Conservation (phyloP, 2,329 filamentous ascomycete genomes). For the Lecanicillium sp. region DNA sequence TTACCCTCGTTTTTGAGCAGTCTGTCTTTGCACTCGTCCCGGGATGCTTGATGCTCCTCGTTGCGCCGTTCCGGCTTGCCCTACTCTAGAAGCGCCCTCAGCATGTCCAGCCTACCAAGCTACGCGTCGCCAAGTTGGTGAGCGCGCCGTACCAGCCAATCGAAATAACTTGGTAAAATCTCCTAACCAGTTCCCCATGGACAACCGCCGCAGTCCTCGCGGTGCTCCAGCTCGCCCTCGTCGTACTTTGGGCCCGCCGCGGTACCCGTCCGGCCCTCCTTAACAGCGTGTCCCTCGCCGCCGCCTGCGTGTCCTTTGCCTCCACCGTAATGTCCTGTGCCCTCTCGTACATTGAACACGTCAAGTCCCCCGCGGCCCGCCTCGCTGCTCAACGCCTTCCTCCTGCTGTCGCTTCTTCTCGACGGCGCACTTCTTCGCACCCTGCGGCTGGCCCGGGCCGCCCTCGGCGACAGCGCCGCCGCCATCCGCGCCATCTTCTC, state of each 20-base stretch:
- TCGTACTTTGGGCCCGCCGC: slow-evolving; percentile 27
- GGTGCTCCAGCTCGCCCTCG: slow-evolving; percentile 27
- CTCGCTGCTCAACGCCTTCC: slow-evolving; percentile 27
- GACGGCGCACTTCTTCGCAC: slow-evolving; percentile 30
- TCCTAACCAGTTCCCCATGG: slow-evolving; percentile 15
- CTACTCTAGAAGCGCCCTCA: slow-evolving; percentile 22
- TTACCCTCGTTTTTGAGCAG: slow-evolving; percentile 42
- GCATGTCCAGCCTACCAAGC: slow-evolving; percentile 21
- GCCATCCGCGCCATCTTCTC: slow-evolving; percentile 30
- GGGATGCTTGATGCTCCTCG: slow-evolving; percentile 25
- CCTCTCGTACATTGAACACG: slow-evolving; percentile 28
- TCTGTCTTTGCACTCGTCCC: slow-evolving; percentile 29
- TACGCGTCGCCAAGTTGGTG: slow-evolving; percentile 25
- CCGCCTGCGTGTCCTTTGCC: slow-evolving; percentile 27
- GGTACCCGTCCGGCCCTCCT: slow-evolving; percentile 15
- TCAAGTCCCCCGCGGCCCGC: slow-evolving; percentile 28
- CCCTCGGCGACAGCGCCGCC: slow-evolving; percentile 22
- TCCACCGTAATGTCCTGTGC: slow-evolving; percentile 27
- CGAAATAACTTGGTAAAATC: too few species aligned
- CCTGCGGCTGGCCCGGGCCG: slow-evolving; percentile 25
- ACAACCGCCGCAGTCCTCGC: slow-evolving; percentile 22
- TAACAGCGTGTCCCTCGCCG: slow-evolving; percentile 25
- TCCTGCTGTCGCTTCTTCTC: slow-evolving; percentile 29
- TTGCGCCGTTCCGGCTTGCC: slow-evolving; percentile 26
- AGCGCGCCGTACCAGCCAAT: too few species aligned